Evolutionary conservation across 805 yeast genomes (phyloP), one percentile per base, ranked within the genome.

Genomic region (Metschnikowia peoriensis): DNA sequence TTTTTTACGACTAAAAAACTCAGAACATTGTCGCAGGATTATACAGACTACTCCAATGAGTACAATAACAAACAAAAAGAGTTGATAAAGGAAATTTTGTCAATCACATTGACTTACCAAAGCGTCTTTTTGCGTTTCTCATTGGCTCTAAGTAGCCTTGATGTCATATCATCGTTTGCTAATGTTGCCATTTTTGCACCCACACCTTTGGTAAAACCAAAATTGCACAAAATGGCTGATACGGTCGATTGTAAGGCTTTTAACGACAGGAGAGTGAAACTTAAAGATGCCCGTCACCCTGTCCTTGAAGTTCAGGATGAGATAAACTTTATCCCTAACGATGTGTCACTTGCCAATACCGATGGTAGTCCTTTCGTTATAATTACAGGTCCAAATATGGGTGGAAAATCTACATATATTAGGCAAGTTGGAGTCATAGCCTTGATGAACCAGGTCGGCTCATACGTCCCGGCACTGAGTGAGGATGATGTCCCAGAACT

Each of bases 301-400:
- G 90, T 96, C 57, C 76, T 94, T 62, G 99, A 94, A 68, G 88
- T 84, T 49, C 97, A 91, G 66, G 97, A 92, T 57, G 97, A 89
- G 56, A 75, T 92, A 49, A 79, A 82, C n/a, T 94, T 94, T 63
- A 93, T 94, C 55, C 83, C 97, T 3, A 94, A 94, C 67, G 97
- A 94, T 66, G 88, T 91, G n/a, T 68, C 73, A 10, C 73, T 94
- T 51, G 72, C 76, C 12, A 81, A 82, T 45, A 46, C 41, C 1
- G 60, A 59, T 14, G 70, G 68, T 1, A 74, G 82, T 12, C 91
- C 89, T 53, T 93, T 94, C 62, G 76, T 83, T 7, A 87, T 94
- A 17, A 89, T 94, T 28, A 92, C 97, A 0, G 97, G 97, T 35
- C 97, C 97, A 38, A 92, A 92, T 66, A 92, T 92, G 97, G 97